Evolutionary conservation across 148 eudicot genomes (phyloP), one percentile per base, ranked within the genome.

Genomic region (Selenicereus undatus): DNA sequence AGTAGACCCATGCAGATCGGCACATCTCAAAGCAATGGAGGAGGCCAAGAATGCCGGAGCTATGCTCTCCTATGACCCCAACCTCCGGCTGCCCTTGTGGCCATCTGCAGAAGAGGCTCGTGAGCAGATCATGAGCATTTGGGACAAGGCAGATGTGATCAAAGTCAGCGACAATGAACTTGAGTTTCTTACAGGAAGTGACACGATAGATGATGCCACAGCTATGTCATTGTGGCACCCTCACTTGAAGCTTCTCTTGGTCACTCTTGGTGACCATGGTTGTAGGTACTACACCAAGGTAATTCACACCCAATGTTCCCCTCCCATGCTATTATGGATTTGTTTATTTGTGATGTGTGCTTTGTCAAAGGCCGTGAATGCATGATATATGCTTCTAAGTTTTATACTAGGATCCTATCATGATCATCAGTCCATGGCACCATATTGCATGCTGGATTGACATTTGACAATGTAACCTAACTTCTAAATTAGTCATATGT

Each of bases 201-300:
- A 78, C 78, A 90, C 87, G 77, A 86, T 93, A 0, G 94, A 89
- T 58, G 93, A 93, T 73, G 91, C 73, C 16, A 78, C 93, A 0
- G 97, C 98, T 1, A 64, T 92, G 92, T 89, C 97, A 0, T 80
- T 94, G 78, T 94, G 98, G 98, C 98, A 94, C 65, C 48, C 78
- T 74, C 90, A 90, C 10, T 82, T 92, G 86, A 92, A 90, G 88
- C 97, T 94, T 66, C 88, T 94, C 52, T 84, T 94, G 79, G 95
- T 95, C 74, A 95, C 98, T 62, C 97, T 95, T 83, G 98, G 98
- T 52, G 98, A 91, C 56, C 89, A 93, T 64, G 98, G 98, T 14
- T 94, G 97, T 79, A 89, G 78, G 66, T 94, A 94, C 81, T 94
- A 92, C 86, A 89, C 98, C 29, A 94, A 92, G 93, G 98, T 92